Evolutionary conservation across 1,139 yeast species (phyloP), one percentile per base, ranked within the genome.

Genomic region (Komagataea norvegica): DNA sequence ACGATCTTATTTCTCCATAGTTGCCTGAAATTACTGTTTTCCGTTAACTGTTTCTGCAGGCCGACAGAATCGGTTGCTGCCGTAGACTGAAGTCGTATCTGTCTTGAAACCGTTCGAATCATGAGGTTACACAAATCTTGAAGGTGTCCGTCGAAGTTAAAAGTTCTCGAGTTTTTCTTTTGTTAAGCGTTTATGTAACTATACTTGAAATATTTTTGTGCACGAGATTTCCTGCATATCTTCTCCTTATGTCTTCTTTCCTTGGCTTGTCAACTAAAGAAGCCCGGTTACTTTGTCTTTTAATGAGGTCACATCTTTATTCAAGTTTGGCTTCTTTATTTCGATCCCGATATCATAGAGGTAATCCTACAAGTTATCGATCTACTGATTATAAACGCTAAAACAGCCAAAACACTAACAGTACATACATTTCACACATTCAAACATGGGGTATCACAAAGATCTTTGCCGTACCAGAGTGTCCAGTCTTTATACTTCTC

Each of bases 391-490:
- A n/a, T n/a, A n/a, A n/a, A n/a, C n/a, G n/a, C n/a, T n/a, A n/a
- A n/a, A n/a, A n/a, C n/a, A n/a, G n/a, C n/a, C n/a, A n/a, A 21
- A 11, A 21, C 24, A 21, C 8, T 8, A 21, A 21, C 24, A 8
- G 8, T 19, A 19, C 31, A 29, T 8, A 15, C 10, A n/a, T n/a
- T 7, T 21, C n/a, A 28, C 53, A 55, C 33, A 25, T 48, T 51
- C 25, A 59, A 46, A 44, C 75, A 69, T 5, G 73, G 77, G 43
- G 64, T 66, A 46, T 82, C 91, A 6, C 86, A 68, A 1, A 76
- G 73, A 55, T 85, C 95, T 36, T 69, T 71, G 0, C 84, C 87
- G 52, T 75, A 85, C 72, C 77, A 70, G 3, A 81, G 60, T 9
- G 65, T 59, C 93, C 94, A 85, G 7, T 64, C 72, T 8, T 57